These are phyloP conservation scores for Calonectria montana DNA, from an alignment of 2,329 filamentous ascomycete genomes.

Conservation along the genomic window DNA sequence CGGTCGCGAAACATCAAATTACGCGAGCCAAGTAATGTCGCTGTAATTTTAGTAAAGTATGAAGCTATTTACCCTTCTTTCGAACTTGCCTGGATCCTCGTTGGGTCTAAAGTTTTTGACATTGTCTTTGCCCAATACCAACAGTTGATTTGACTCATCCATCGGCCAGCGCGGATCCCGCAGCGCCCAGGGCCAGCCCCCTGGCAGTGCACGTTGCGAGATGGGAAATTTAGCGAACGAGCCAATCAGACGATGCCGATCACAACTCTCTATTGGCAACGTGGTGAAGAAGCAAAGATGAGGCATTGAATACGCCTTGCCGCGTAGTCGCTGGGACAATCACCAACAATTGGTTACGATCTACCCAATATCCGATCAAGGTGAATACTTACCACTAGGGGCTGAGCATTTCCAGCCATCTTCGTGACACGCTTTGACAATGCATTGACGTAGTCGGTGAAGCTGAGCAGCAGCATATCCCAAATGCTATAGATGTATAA, in stretches of 20 bases:
- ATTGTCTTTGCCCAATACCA: too few relatives aligned
- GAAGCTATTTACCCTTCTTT: too few relatives aligned
- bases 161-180: background rate
- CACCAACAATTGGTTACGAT: background rate
- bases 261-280: background rate
- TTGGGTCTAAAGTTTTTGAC: too few relatives aligned
- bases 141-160: background rate
- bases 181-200: background rate
- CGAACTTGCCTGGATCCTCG: too few relatives aligned
- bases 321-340: background rate
- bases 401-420: background rate
- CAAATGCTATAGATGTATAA: background rate
- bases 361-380: background rate
- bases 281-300: background rate
- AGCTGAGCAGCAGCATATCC: background rate
- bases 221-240: background rate
- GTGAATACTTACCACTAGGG: background rate
- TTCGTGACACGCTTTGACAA: background rate
- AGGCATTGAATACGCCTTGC: background rate
- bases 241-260: background rate
- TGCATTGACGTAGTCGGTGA: background rate
- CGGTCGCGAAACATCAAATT: background rate
- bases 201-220: background rate
- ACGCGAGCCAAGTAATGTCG: background rate
- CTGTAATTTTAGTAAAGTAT: background rate